These are phyloP conservation scores for Gossypium raimondii DNA, from an alignment of 345 rosid genomes.

Conservation along the genomic window DNA sequence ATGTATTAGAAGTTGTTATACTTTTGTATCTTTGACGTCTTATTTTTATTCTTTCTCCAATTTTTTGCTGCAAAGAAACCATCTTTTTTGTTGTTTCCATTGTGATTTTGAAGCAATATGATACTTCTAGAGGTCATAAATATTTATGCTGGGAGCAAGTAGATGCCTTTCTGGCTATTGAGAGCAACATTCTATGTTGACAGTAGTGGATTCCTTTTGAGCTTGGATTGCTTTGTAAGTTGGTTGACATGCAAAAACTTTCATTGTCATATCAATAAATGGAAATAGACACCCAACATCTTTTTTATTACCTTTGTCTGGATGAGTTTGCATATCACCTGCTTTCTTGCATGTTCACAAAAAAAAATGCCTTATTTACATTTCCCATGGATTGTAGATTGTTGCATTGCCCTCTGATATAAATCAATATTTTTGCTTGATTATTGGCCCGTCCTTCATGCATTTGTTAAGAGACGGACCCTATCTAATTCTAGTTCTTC, in stretches of 20 bases:
- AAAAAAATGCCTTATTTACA: neutral
- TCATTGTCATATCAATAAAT: neutral
- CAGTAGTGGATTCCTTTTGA: neutral
- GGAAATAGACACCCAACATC: neutral
- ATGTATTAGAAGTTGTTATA: slow-evolving; percentile 13
- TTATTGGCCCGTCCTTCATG: neutral
- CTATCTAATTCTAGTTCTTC: neutral
- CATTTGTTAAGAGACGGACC: neutral
- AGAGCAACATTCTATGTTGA: neutral
- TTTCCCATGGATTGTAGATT: neutral
- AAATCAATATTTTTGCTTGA: neutral
- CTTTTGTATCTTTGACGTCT: neutral
- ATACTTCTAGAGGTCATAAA: neutral
- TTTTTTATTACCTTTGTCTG: neutral
- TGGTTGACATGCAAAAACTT: neutral
- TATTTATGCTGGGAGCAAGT: neutral
- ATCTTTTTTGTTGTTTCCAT: neutral
- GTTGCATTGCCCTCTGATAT: neutral
- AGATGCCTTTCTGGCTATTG: neutral
- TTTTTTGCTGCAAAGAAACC: neutral
- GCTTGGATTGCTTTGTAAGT: neutral
- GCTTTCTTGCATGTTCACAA: neutral
- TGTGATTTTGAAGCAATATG: neutral
- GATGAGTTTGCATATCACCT: neutral
- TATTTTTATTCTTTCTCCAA: slow-evolving; percentile 2